Base-by-base conservation (phyloP, 257 asterid genomes). In the Scutellaria minor region DNA sequence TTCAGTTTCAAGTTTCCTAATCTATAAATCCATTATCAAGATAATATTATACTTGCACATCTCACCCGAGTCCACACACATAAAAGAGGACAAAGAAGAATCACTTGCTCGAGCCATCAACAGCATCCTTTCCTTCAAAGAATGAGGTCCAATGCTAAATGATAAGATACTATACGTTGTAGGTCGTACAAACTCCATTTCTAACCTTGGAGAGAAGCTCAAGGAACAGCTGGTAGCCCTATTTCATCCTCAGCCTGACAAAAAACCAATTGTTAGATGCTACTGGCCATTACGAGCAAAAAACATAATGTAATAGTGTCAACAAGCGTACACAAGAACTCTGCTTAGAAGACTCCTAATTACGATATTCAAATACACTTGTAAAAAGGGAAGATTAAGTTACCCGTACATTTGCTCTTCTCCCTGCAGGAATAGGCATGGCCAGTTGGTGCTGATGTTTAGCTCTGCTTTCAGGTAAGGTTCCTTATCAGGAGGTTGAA, bases 141-240 rank as follows among this genome's bases (percentile, higher is more conserved):
- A 27, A 27, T 3, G 3, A 27, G 35, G 18, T 18, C 18, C 18
- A 0, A 18, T 18, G 18, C 18, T 18, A 18, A 18, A 0, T 18
- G 18, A 18, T 18, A 18, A 18, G 15, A 27, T 64, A 27, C 47
- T 24, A n/a, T n/a, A n/a, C n/a, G 18, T 18, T 0, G 59, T 14
- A 53, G 20, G n/a, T 35, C 50, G 22, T n/a, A 39, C 70, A 15
- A 64, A 52, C 68, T 62, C 9, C 24, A 22, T 47, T 67, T 58
- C 83, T 83, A 89, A 31, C 83, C 90, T 44, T 92, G 88, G 51
- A 91, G 85, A 7, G 90, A 89, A 45, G 92, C 90, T 24, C 60
- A 83, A 14, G 96, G 97, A 22, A 83, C 97, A 24, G 94, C 83
- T 27, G 93, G 96, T 47, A 90, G 75, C 7, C 93, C 97, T 6